phyloP scores from a whole-genome alignment of 768 basidiomycete species.

The Xerocomus spinulosus region DNA sequence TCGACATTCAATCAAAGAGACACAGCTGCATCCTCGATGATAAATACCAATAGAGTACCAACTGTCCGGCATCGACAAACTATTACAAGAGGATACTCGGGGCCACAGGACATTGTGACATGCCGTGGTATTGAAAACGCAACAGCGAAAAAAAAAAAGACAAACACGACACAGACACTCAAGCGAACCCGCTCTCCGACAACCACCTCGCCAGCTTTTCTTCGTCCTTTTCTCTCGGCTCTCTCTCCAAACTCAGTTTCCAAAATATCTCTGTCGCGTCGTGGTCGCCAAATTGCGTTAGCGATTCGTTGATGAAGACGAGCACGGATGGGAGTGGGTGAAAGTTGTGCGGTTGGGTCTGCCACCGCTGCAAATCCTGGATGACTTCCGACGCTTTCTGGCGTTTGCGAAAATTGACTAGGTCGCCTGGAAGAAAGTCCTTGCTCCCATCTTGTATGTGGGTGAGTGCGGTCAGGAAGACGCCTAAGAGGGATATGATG shows the following conservation, averaged over 20 bases:
- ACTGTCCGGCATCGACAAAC: background rate
- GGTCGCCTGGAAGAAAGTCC: constrained; percentile 39
- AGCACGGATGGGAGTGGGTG: constrained; percentile 39
- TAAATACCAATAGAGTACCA: constrained; percentile 13
- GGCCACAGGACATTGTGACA: background rate
- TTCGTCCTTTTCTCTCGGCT: constrained; percentile 52
- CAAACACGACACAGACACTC: background rate
- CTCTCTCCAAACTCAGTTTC: constrained; percentile 45
- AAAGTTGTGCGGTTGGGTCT: constrained; percentile 53
- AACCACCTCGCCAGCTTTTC: constrained; percentile 42
- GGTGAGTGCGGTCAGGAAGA: constrained; percentile 55
- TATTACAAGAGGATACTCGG: background rate
- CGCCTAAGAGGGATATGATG: constrained; percentile 33
- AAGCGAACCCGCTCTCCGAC: constrained; percentile 38
- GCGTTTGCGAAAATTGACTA: constrained; percentile 59
- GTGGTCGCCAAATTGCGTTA: constrained; percentile 34
- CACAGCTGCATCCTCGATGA: background rate
- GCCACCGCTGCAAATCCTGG: constrained; percentile 54
- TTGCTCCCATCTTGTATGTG: constrained; percentile 62
- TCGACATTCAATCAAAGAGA: too few species aligned
- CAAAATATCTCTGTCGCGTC: constrained; percentile 37
- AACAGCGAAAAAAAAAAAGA: background rate
- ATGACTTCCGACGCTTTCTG: constrained; percentile 51
- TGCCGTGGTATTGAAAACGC: background rate
- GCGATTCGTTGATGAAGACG: constrained; percentile 39